These are phyloP conservation scores for Glycine latifolia DNA, from an alignment of 306 rosid species.

Conservation along the genomic window DNA sequence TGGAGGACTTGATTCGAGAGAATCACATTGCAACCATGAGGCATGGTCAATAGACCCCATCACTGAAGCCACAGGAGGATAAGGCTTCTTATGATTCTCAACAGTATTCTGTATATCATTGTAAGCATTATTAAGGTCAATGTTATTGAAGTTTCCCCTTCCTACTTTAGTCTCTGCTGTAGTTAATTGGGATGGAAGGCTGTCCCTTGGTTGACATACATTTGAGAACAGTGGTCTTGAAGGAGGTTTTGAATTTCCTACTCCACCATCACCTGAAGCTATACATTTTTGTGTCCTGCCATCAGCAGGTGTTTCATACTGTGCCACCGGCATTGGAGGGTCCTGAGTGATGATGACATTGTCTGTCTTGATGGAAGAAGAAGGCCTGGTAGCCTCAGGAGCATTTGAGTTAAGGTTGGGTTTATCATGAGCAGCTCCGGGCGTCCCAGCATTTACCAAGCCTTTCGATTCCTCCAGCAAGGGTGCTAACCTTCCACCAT, in stretches of 20 bases:
- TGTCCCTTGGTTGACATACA: conserved; percentile 41
- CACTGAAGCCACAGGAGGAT: conserved; percentile 44
- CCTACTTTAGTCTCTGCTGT: conserved; percentile 41
- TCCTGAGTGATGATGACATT: conserved; percentile 39
- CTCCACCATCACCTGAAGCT: conserved; percentile 47
- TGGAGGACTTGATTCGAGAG: conserved; percentile 62
- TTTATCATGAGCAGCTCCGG: conserved; percentile 53
- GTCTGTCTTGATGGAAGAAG: conserved; percentile 51
- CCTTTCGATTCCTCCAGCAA: conserved; percentile 68
- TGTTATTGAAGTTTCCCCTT: conserved; percentile 55
- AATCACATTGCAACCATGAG: conserved; percentile 49
- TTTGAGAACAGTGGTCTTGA: conserved; percentile 48
- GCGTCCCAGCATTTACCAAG: conserved; percentile 55
- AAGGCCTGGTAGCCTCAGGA: conserved; percentile 50
- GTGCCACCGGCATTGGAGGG: conserved; percentile 46
- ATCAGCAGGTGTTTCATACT: conserved; percentile 43
- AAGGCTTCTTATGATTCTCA: conserved; percentile 48
- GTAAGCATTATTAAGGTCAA: conserved; percentile 68
- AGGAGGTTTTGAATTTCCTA: conserved; percentile 44
- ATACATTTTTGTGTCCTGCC: conserved; percentile 46
- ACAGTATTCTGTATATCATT: conserved; percentile 54
- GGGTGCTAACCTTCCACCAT: conserved; percentile 63
- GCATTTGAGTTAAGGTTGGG: conserved; percentile 52
- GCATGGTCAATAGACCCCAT: conserved; percentile 46
- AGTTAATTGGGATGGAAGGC: conserved; percentile 47